Evolutionary conservation across 495 filamentous ascomycete species (phyloP).

Genomic region (Alectoria sarmentosa): DNA sequence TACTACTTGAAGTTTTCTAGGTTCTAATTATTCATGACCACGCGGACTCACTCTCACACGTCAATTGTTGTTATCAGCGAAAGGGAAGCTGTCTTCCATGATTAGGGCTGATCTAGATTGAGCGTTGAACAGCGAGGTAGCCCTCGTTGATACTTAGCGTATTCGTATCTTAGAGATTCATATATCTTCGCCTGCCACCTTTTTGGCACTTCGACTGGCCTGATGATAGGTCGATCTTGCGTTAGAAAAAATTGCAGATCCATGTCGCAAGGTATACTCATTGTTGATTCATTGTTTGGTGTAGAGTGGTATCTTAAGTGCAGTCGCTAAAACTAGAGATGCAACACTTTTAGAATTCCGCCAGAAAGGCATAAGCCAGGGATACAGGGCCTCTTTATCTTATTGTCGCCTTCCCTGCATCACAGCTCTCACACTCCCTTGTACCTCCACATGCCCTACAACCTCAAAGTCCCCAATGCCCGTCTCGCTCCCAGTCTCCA

Average conservation of each 20-base stretch:
- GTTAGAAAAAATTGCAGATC: not conserved
- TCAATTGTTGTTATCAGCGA: no score
- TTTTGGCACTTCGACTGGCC: not conserved
- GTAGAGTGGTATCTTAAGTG: conserved; percentile 2
- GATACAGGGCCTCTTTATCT: not conserved
- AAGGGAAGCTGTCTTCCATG: not conserved
- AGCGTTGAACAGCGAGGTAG: not conserved
- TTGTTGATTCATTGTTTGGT: not conserved
- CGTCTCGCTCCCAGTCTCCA: conserved; percentile 41
- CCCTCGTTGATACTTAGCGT: not conserved
- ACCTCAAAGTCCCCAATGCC: conserved; percentile 44
- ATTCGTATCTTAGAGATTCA: not conserved
- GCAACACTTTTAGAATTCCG: not conserved
- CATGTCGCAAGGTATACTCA: not conserved
- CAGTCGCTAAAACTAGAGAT: not conserved
- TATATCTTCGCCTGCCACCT: no score
- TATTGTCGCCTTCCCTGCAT: conserved; percentile 33
- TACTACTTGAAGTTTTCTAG: no score
- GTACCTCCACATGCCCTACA: conserved; percentile 38
- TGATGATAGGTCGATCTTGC: not conserved
- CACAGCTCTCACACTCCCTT: conserved; percentile 36
- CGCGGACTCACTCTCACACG: no score
- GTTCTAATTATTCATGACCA: no score
- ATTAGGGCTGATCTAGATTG: not conserved
- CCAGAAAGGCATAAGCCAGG: conserved; percentile 6